Conservation (phyloP, 441 rosid genomes). For the Hypseocharis bilobata region DNA sequence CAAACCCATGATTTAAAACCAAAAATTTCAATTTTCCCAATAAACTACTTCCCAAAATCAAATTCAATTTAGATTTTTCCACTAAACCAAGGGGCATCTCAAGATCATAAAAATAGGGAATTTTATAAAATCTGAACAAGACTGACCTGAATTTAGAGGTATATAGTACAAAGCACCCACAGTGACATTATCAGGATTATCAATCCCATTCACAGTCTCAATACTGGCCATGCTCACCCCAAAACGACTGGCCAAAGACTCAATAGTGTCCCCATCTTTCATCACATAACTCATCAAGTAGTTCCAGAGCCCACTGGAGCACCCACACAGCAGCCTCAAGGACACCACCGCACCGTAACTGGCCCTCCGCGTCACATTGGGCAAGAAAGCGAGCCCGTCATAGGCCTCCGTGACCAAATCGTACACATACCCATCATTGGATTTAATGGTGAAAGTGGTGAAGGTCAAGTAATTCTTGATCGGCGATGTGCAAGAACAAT, state of each 20-base stretch:
- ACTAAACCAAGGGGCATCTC: not conserved
- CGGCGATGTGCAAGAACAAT: constrained; percentile 68
- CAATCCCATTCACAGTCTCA: constrained; percentile 61
- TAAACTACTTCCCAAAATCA: not conserved
- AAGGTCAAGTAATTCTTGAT: constrained; percentile 53
- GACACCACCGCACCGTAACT: constrained; percentile 64
- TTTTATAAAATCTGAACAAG: too few relatives aligned
- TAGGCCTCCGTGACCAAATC: constrained; percentile 55
- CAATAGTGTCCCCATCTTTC: constrained; percentile 64
- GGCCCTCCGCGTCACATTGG: constrained; percentile 45
- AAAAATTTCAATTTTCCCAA: not conserved
- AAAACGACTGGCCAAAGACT: constrained; percentile 73
- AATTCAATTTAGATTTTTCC: not conserved
- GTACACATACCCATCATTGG: constrained; percentile 51
- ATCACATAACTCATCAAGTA: constrained; percentile 87
- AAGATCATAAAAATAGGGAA: too few relatives aligned
- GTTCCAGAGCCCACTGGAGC: constrained; percentile 92
- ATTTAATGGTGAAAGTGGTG: constrained; percentile 69
- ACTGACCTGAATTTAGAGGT: constrained; percentile 79
- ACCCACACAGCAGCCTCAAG: constrained; percentile 76
- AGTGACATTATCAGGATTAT: constrained; percentile 69
- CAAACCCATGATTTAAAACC: not conserved
- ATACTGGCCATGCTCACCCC: constrained; percentile 91
- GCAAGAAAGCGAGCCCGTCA: constrained; percentile 66
- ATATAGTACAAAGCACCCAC: constrained; percentile 66